Evolutionary conservation across 768 basidiomycete genomes (phyloP).

Genomic region (Paxillus ammoniavirescens): DNA sequence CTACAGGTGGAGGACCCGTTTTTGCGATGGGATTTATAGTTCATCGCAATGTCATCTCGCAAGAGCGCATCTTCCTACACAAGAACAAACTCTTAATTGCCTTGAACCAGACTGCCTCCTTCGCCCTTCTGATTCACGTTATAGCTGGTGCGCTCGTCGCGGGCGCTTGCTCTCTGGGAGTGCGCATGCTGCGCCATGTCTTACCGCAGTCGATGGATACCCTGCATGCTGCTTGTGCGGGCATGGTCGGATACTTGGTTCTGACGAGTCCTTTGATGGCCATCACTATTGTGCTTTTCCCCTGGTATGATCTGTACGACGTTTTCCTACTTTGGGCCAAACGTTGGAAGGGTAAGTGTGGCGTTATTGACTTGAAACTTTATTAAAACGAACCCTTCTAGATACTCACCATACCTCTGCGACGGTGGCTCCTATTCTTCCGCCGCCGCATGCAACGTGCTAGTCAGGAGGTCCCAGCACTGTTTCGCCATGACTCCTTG

Average conservation of each 20-base stretch:
- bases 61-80: background rate
- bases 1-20: background rate
- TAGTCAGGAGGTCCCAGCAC: background rate
- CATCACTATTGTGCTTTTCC: background rate
- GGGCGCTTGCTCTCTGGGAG: background rate
- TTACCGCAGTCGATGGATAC: background rate
- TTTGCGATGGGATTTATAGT: background rate
- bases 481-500: background rate
- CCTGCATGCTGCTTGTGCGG: background rate
- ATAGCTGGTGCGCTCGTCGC: background rate
- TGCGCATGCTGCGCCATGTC: constrained; percentile 2
- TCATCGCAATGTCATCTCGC: background rate
- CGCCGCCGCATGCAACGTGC: background rate
- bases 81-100: background rate
- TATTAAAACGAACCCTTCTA: background rate
- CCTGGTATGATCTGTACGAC: background rate
- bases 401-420: background rate
- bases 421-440: background rate
- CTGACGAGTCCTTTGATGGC: background rate
- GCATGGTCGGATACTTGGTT: constrained; percentile 1
- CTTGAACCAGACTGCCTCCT: background rate
- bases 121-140: background rate
- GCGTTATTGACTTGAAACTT: background rate
- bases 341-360: background rate
- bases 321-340: background rate